Base-by-base conservation (phyloP, 495 filamentous ascomycete species). In the Aspergillus nidulans region DNA sequence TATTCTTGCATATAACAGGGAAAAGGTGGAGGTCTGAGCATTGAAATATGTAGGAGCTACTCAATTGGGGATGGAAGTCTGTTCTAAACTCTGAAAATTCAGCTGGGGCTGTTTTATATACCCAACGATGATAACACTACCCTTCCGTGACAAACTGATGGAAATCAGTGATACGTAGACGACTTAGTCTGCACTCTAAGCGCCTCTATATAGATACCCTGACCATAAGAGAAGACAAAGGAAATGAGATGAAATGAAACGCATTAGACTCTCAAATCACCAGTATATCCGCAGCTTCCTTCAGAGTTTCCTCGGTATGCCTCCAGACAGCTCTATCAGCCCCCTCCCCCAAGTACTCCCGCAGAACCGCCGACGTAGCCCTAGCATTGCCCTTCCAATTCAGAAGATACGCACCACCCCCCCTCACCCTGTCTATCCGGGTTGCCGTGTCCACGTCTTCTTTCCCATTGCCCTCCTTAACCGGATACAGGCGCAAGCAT, bases 1-100 rank as follows among this genome's bases (percentile, higher is more conserved):
- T 68, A 0, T 47, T 65, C 20, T 24, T 78, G 63, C 74, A 77
- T 34, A 2, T 34, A 10, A 12, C 16, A 72, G 63, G 68, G 56
- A 63, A 39, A 72, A 25, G 21, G 21, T 3, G 46, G 30, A 13
- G 10, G 30, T 2, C 8, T 6, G 30, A 34, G 18, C 19, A 6
- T 43, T 43, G 39, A 41, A 16, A 9, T 18, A 9, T 18, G 34
- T 3, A 15, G 9, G 26, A n/a, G n/a, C n/a, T n/a, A n/a, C n/a
- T n/a, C n/a, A n/a, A n/a, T n/a, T n/a, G n/a, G n/a, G n/a, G n/a
- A n/a, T n/a, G n/a, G n/a, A n/a, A n/a, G n/a, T n/a, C n/a, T n/a
- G n/a, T n/a, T n/a, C n/a, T n/a, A n/a, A n/a, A n/a, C n/a, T n/a
- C n/a, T n/a, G n/a, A n/a, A n/a, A n/a, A n/a, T n/a, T n/a, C n/a